These are phyloP conservation scores for Kodamaea derodonti DNA, from an alignment of 1,139 yeast species.

Conservation along the genomic window DNA sequence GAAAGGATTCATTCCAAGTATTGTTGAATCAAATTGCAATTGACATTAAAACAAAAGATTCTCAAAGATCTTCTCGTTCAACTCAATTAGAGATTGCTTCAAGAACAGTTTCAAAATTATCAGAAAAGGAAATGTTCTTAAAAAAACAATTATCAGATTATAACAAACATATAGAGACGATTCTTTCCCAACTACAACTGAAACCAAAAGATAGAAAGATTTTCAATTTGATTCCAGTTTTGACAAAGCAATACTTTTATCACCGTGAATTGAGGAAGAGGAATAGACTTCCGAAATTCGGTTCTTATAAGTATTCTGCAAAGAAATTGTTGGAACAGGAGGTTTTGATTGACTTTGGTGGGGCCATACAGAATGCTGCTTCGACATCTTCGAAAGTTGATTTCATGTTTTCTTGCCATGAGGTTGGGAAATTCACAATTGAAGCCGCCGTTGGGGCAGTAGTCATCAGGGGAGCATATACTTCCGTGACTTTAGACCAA, in stretches of 20 bases:
- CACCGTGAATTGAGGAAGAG: slow-evolving; percentile 66
- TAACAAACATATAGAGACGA: slow-evolving; percentile 62
- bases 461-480: slow-evolving; percentile 49
- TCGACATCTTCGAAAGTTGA: slow-evolving; percentile 60
- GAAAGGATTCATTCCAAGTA: slow-evolving; percentile 73
- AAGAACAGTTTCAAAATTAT: slow-evolving; percentile 56
- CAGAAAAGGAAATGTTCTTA: slow-evolving; percentile 60
- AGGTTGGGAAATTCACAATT: slow-evolving; percentile 66
- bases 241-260: slow-evolving; percentile 77
- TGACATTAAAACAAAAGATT: slow-evolving; percentile 78
- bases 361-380: slow-evolving; percentile 37
- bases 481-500: slow-evolving; percentile 60
- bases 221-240: slow-evolving; percentile 55
- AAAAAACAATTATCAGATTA: slow-evolving; percentile 62
- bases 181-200: slow-evolving; percentile 61
- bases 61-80: slow-evolving; percentile 59
- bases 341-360: slow-evolving; percentile 56
- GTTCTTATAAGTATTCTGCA: slow-evolving; percentile 79
- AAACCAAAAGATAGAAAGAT: slow-evolving; percentile 49
- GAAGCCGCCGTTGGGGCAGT: slow-evolving; percentile 53
- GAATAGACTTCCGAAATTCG: slow-evolving; percentile 72
- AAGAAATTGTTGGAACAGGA: slow-evolving; percentile 74
- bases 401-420: slow-evolving; percentile 74
- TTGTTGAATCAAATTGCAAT: slow-evolving; percentile 78
- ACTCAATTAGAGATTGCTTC: slow-evolving; percentile 60